Base-by-base conservation (phyloP, 345 rosid species). In the Melaleuca alternifolia region DNA sequence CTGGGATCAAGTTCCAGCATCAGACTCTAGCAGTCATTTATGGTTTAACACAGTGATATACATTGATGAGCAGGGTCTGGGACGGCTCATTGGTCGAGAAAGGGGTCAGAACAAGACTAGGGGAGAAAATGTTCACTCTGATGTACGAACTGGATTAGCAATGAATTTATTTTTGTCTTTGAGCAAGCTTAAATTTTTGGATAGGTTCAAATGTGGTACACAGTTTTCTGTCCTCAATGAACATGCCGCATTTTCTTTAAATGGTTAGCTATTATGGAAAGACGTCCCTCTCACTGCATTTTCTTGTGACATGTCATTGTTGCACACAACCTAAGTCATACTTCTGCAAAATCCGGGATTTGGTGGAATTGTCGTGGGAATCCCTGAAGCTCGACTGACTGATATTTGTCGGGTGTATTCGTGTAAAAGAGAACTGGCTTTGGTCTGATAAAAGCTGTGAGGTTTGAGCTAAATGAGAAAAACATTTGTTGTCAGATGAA, bases 41-140 rank as follows among this genome's bases (percentile, higher is more conserved):
- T 97, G 99, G 98, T 91, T 95, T 44, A 95, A 94, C 91, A 96
- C 96, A 4, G 97, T 65, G 99, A 97, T 89, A 82, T 94, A 14
- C 79, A 88, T 95, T 1, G 98, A 96, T 87, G 90, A 88, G 53
- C 85, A 33, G 85, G 96, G 99, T 46, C 92, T 90, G 79, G 53
- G 93, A 30, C 96, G 99, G 95, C 98, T 96, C 16, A 88, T 92
- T 84, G 98, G 99, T 56, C 94, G 96, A 37, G 88, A 90, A 82
- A 94, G 91, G 77, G 96, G 96, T 30, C 91, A 93, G 20, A 95
- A 94, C 87, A 97, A 94, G 90, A 93, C 95, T 54, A 98, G 98
- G 10, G 98, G 98, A 79, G 98, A 97, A 91, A 97, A 94, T 57
- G 91, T 97, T 86, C 92, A 94, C 84, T 98, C 98, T 10, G 97